Percentiles rank a stretch among this genome's conserved stretches.
Conservation (phyloP, 2,329 filamentous ascomycete genomes). For the Aspergillus neoniger region DNA sequence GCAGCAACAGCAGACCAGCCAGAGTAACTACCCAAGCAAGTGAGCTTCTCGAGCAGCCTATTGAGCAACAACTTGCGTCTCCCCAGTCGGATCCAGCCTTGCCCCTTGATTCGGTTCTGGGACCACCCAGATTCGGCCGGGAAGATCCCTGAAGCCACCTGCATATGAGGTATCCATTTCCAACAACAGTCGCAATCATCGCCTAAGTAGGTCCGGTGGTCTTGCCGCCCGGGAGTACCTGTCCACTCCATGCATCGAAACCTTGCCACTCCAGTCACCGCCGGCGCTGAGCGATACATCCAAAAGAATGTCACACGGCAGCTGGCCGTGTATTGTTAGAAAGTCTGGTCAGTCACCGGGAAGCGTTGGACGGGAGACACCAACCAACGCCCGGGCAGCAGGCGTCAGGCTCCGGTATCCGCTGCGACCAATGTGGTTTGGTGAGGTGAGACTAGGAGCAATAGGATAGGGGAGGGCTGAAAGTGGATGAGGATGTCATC, state of each 20-base stretch:
- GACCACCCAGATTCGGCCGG: slow-evolving; percentile 10
- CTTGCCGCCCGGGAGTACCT: slow-evolving; percentile 1
- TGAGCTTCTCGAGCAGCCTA: neutral
- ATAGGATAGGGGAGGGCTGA: slow-evolving; percentile 2
- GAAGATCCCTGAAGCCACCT: slow-evolving; percentile 16
- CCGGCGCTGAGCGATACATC: slow-evolving; percentile 4
- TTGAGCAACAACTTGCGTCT: neutral
- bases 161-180: slow-evolving; percentile 23
- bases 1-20: neutral
- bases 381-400: slow-evolving; percentile 7
- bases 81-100: neutral
- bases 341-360: neutral
- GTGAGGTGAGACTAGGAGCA: neutral
- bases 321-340: neutral
- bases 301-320: slow-evolving; percentile 10
- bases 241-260: slow-evolving; percentile 4
- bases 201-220: neutral
- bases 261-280: slow-evolving; percentile 6
- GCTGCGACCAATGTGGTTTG: neutral
- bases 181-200: neutral
- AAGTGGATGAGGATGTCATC: neutral
- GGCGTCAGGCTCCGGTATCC: neutral
- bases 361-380: slow-evolving; percentile 1
- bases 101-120: slow-evolving; percentile 10
- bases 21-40: neutral